Percentiles rank a stretch among this genome's conserved stretches.
Conservation (phyloP, 179 eudicot genomes). For the Nepenthes alata region DNA sequence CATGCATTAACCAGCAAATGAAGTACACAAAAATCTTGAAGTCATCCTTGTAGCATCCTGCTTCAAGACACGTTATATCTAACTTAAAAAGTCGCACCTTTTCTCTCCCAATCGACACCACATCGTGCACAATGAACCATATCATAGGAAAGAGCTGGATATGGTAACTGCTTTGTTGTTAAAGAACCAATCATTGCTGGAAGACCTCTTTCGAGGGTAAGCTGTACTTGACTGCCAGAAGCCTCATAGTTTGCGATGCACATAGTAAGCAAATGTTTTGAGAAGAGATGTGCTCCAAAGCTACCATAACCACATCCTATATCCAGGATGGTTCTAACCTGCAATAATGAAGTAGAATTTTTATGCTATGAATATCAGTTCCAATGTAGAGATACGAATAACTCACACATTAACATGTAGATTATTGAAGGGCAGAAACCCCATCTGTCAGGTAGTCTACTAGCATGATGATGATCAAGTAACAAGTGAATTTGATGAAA, state of each 20-base stretch:
- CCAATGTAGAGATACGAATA: no score
- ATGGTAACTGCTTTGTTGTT: conserved; percentile 62
- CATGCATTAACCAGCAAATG: no score
- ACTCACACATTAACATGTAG: not conserved
- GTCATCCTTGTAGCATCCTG: not conserved
- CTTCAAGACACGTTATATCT: not conserved
- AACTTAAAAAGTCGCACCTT: conserved; percentile 39
- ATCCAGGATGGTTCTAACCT: conserved; percentile 87
- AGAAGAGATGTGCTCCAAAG: conserved; percentile 91
- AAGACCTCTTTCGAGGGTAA: conserved; percentile 95
- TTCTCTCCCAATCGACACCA: conserved; percentile 78
- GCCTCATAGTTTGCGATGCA: conserved; percentile 91
- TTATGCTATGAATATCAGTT: not conserved
- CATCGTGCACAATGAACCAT: conserved; percentile 96
- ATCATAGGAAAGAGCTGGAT: conserved; percentile 89
- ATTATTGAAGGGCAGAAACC: no score
- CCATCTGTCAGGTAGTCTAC: no score
- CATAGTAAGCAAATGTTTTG: conserved; percentile 73
- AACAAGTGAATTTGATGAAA: no score
- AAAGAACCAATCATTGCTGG: conserved; percentile 96
- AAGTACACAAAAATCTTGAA: no score
- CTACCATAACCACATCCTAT: conserved; percentile 99
- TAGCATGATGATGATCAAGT: no score
- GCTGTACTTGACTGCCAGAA: conserved; percentile 98
- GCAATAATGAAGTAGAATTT: conserved; percentile 17